Evolutionary conservation across 1,284 basidiomycete species (phyloP).

Genomic region (Boletus hoseneyae): DNA sequence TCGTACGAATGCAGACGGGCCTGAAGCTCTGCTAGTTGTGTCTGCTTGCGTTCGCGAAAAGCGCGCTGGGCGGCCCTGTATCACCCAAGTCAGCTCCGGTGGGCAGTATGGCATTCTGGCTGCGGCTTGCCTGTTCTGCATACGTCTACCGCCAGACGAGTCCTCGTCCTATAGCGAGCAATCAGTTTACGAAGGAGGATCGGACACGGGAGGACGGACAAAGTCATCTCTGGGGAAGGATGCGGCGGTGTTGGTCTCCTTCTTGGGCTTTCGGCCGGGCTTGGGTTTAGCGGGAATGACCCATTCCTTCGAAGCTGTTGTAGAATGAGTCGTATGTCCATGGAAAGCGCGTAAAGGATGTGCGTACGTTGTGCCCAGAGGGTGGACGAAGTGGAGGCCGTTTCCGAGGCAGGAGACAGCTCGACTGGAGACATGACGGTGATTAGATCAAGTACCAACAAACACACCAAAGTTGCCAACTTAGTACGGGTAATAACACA

Average conservation of each 20-base stretch:
- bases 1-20: constrained; percentile 84
- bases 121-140: constrained; percentile 66
- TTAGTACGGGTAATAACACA: constrained; percentile 9
- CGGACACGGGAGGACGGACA: constrained; percentile 35
- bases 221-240: constrained; percentile 42
- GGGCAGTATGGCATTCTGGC: not conserved
- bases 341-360: not conserved
- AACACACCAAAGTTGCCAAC: not conserved
- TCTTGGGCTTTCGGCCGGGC: constrained; percentile 84
- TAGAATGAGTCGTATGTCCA: constrained; percentile 4
- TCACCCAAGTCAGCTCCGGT: constrained; percentile 9
- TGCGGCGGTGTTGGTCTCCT: constrained; percentile 37
- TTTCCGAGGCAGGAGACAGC: constrained; percentile 27
- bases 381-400: constrained; percentile 30
- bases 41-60: constrained; percentile 87
- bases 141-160: constrained; percentile 55
- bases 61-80: constrained; percentile 84
- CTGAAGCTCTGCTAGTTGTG: constrained; percentile 87
- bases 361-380: constrained; percentile 48
- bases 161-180: constrained; percentile 41
- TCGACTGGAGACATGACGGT: constrained; percentile 28
- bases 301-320: constrained; percentile 83
- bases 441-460: constrained; percentile 12
- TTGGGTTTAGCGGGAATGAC: constrained; percentile 86
- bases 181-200: constrained; percentile 10